Percentiles rank a stretch among this genome's conserved stretches.
Evolutionary conservation across 164 flowering plant genomes (phyloP).

Genomic region (Magnolia sinica): DNA sequence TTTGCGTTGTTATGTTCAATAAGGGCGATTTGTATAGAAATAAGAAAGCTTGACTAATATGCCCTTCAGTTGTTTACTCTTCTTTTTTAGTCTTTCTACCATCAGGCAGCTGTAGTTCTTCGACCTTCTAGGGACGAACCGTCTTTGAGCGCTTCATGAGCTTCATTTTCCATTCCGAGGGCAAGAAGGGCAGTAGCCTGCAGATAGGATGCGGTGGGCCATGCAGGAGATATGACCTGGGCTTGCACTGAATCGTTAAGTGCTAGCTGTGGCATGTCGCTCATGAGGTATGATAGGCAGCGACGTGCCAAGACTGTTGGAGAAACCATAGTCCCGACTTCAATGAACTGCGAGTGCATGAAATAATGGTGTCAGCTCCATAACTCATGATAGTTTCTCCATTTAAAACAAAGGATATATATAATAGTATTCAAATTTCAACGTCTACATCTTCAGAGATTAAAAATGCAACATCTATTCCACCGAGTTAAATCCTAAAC

Average conservation of each 20-base stretch:
- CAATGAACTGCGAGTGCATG: slow-evolving; percentile 65
- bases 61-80: background rate
- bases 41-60: background rate
- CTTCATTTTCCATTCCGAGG: slow-evolving; percentile 71
- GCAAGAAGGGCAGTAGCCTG: slow-evolving; percentile 75
- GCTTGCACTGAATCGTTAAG: slow-evolving; percentile 81
- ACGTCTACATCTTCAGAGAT: no score
- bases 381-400: background rate
- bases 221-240: slow-evolving; percentile 74
- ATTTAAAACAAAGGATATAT: no score
- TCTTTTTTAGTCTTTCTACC: background rate
- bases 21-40: slow-evolving; percentile 6
- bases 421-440: no score
- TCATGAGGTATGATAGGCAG: slow-evolving; percentile 71
- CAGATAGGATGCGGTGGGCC: slow-evolving; percentile 83
- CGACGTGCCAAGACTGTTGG: slow-evolving; percentile 92
- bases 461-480: no score
- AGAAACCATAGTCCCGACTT: slow-evolving; percentile 86
- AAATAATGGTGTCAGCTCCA: background rate
- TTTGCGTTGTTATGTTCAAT: background rate
- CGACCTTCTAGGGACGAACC: slow-evolving; percentile 68
- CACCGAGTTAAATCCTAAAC: no score
- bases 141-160: slow-evolving; percentile 69
- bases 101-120: slow-evolving; percentile 23
- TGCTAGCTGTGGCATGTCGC: slow-evolving; percentile 76